Evolutionary conservation across 768 basidiomycete genomes (phyloP).

Genomic region (Lactifluus echinatus): DNA sequence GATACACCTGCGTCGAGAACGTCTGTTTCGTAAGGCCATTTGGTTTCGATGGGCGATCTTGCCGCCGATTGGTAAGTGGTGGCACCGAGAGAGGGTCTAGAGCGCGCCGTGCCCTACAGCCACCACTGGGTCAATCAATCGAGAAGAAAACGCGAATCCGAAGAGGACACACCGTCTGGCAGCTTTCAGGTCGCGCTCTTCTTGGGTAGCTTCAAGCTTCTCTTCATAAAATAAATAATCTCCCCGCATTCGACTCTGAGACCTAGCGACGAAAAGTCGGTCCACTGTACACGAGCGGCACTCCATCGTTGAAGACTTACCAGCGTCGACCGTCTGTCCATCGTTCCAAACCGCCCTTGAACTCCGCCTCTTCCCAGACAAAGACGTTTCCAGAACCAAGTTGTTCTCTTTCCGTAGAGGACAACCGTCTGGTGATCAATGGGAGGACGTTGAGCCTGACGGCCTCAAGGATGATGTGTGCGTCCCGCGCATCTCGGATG

Average conservation of each 20-base stretch:
- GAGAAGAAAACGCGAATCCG: background rate
- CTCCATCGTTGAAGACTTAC: constrained; percentile 28
- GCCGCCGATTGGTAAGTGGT: constrained; percentile 56
- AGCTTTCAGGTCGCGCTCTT: constrained; percentile 71
- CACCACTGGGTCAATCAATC: background rate
- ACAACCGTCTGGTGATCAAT: constrained; percentile 61
- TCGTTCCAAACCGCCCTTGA: constrained; percentile 50
- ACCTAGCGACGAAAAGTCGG: constrained; percentile 38
- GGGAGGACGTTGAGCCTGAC: constrained; percentile 64
- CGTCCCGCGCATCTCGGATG: constrained; percentile 72
- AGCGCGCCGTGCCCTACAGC: constrained; percentile 44
- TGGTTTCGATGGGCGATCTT: constrained; percentile 69
- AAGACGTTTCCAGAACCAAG: constrained; percentile 68
- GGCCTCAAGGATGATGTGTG: constrained; percentile 68
- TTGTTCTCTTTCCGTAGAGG: constrained; percentile 59
- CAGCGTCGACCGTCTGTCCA: constrained; percentile 82
- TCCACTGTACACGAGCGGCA: background rate
- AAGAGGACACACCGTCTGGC: constrained; percentile 49
- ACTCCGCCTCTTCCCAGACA: constrained; percentile 79
- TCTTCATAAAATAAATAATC: constrained; percentile 82
- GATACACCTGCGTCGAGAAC: constrained; percentile 66
- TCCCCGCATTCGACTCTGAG: constrained; percentile 76
- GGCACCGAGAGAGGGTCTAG: constrained; percentile 51
- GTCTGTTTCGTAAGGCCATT: constrained; percentile 84
- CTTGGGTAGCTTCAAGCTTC: constrained; percentile 71